Base-by-base conservation (phyloP, 768 basidiomycete species). In the Podaxis sp. region DNA sequence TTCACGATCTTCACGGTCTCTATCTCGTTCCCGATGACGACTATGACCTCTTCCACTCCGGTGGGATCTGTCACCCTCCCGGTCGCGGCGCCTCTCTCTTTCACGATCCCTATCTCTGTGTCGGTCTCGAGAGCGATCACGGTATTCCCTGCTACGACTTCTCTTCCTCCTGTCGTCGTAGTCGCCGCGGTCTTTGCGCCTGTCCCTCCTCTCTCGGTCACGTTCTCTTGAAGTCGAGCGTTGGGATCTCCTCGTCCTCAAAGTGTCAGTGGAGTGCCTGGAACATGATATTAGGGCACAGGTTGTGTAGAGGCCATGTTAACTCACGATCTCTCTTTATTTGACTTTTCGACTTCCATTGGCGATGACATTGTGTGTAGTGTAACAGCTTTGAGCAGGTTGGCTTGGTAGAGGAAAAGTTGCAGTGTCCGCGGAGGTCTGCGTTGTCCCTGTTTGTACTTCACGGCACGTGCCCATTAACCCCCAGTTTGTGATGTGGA, bases 191-290 rank as follows among this genome's bases (percentile, higher is more conserved):
- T 81, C 80, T 38, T 84, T 79, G 22, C 83, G 80, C 59, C 77
- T 80, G 38, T 86, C 86, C 60, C 80, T 78, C 67, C 79, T 82
- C 55, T 89, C 76, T 55, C 80, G 8, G 29, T 59, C 49, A 25
- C 57, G 77, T 59, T 89, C 90, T 67, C 84, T 80, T 24, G 91
- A 93, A 57, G 76, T 77, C 9, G 92, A 93, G 64, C 85, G 81
- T 68, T 91, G 89, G 52, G 90, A 92, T 63, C 83, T 82, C 66
- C 80, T 82, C 22, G 90, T 91, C 49, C 84, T 85, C 66, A 86
- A 85, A 9, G 90, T 93, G 71, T 91, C 90, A 40, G 86, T 86
- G 2, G 91, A 91, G 72, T 85, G 84, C 71, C 88, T 88, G 67
- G 89, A 86, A 64, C 87, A 87, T 63, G 52, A 27, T 61, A 65